Base-by-base conservation (phyloP, 1,284 basidiomycete species). In the Heterobasidion irregulare region DNA sequence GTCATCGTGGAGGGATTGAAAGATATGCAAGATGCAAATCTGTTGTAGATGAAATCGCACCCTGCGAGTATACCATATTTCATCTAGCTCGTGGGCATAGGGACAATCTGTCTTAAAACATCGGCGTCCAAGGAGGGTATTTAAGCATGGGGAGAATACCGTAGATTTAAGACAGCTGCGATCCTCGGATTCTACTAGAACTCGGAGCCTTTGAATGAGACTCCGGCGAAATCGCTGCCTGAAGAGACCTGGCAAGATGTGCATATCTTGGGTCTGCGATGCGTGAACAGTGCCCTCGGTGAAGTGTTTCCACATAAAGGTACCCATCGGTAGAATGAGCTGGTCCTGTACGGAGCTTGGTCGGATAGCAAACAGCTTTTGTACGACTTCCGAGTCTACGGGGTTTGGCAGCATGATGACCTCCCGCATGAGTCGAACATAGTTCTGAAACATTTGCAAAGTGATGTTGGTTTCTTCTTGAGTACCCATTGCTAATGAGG, bases 401-500 rank as follows among this genome's bases (percentile, higher is more conserved):
- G 49, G 49, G 15, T 16, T 38, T 0, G n/a, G 49, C 13, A 34
- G 34, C 13, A 38, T 18, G 49, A 50, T 50, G 34, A 36, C 2
- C 13, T 50, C 49, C 10, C 36, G 49, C 49, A 50, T 50, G 9
- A 75, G 63, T 45, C 62, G 63, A 6, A 60, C 61, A 47, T 79
- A 82, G 1, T 58, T 41, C 2, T 64, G 56, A 57, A 79, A 78
- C 16, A 63, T 59, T 53, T 18, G 80, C 64, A 13, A 12, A 19
- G 16, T 34, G 12, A 9, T 7, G 13, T 7, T 38, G 8, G 19
- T 15, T 38, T 50, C 12, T 32, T 32, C 15, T 35, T 16, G n/a
- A 6, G 49, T 50, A 36, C 6, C 33, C 34, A 50, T 7, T 7
- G 15, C 10, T 13, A 50, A 34, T 15, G 34, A n/a, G 15, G 32